Evolutionary conservation across 106 monocot species (phyloP).

Genomic region (Apostasia ramifera): DNA sequence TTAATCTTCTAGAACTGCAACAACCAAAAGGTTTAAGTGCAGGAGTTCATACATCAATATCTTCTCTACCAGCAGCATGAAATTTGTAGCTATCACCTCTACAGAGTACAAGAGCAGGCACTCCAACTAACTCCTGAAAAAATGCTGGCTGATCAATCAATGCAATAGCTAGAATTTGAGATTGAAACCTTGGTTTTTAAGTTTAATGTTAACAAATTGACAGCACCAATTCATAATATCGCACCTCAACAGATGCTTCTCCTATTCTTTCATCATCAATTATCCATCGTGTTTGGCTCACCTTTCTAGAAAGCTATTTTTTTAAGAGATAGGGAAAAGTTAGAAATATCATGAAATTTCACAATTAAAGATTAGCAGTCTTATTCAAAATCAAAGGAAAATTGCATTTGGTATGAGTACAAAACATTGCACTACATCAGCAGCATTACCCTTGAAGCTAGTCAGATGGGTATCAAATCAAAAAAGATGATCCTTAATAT

Average conservation of each 20-base stretch:
- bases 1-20: slow-evolving; percentile 8
- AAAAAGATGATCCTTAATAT: no score
- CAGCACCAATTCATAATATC: not conserved
- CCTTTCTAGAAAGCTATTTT: slow-evolving; percentile 77
- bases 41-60: slow-evolving; percentile 72
- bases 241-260: slow-evolving; percentile 97
- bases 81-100: slow-evolving; percentile 92
- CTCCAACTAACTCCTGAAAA: slow-evolving; percentile 83
- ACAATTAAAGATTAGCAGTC: not conserved
- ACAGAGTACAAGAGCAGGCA: slow-evolving; percentile 39
- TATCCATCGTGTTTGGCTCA: slow-evolving; percentile 97
- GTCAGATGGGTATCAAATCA: no score
- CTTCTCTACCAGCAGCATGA: slow-evolving; percentile 99
- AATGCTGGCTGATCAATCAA: not conserved
- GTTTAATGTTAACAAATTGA: no score
- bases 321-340: not conserved
- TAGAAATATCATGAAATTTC: not conserved
- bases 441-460: no score
- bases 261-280: slow-evolving; percentile 99
- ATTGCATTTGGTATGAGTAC: no score
- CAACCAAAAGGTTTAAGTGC: not conserved
- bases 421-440: no score
- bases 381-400: not conserved
- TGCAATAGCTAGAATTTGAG: not conserved
- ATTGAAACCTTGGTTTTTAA: not conserved